These are phyloP conservation scores for Sparassis latifolia DNA, from an alignment of 1,284 basidiomycete species.

Conservation along the genomic window DNA sequence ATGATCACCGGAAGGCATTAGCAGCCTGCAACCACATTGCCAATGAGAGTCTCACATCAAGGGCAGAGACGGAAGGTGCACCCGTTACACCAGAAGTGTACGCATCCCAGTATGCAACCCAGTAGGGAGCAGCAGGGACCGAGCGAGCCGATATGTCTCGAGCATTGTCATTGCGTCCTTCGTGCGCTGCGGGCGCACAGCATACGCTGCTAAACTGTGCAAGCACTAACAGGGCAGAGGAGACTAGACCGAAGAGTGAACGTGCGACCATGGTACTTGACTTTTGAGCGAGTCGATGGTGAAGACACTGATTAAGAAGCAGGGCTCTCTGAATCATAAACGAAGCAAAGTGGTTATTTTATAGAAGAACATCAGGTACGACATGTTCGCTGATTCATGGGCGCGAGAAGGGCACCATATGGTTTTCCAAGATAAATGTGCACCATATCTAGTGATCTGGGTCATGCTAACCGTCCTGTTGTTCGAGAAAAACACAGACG, in stretches of 20 bases:
- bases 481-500: too few species aligned
- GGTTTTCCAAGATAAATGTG: too few species aligned
- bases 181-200: constrained; percentile 1
- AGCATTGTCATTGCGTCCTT: constrained; percentile 4
- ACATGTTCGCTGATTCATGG: too few species aligned
- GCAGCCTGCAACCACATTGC: neutral
- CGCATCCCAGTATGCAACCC: constrained; percentile 35
- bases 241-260: neutral
- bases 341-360: too few species aligned
- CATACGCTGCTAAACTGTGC: neutral
- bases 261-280: neutral
- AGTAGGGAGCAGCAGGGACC: constrained; percentile 33
- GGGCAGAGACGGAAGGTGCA: constrained; percentile 29
- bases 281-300: too few species aligned
- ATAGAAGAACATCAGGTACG: too few species aligned
- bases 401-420: too few species aligned
- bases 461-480: too few species aligned
- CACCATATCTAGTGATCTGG: too few species aligned
- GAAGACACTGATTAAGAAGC: too few species aligned
- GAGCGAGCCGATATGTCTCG: constrained; percentile 15
- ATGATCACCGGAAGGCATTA: neutral
- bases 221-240: neutral
- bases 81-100: constrained; percentile 31
- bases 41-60: constrained; percentile 24
- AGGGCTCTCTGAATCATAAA: too few species aligned